phyloP scores from a whole-genome alignment of 305 asterid species.

The Fraxinus sp. region DNA sequence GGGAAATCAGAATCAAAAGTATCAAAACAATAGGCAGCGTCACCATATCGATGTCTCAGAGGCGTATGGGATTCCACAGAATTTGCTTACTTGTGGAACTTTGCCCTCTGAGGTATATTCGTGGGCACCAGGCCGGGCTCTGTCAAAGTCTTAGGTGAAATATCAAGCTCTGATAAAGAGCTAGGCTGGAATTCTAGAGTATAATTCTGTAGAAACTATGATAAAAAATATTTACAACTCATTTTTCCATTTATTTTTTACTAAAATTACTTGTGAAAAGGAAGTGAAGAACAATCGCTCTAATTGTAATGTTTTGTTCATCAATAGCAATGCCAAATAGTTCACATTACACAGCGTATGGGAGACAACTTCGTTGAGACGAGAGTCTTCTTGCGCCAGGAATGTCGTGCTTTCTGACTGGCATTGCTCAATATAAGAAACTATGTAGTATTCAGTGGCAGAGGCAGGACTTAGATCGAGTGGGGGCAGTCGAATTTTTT shows the following conservation, averaged over 20 bases:
- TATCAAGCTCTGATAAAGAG: background rate
- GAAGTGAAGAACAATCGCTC: background rate
- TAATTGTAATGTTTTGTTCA: background rate
- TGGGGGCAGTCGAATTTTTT: background rate
- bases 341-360: background rate
- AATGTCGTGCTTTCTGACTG: background rate
- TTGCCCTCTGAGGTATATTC: constrained; percentile 47
- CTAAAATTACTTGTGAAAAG: background rate
- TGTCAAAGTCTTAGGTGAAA: constrained; percentile 33
- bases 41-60: constrained; percentile 43
- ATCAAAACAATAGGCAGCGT: constrained; percentile 43
- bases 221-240: background rate
- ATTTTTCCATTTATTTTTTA: background rate
- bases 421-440: background rate
- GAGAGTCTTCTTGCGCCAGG: background rate
- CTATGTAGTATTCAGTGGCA: background rate
- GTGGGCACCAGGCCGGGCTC: constrained; percentile 51
- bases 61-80: constrained; percentile 57
- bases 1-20: constrained; percentile 35
- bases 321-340: background rate
- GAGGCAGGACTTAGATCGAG: background rate
- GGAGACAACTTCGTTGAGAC: background rate
- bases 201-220: background rate
- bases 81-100: constrained; percentile 48
- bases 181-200: background rate